phyloP scores from a whole-genome alignment of 2,329 filamentous ascomycete species.

The Apiospora aurea region DNA sequence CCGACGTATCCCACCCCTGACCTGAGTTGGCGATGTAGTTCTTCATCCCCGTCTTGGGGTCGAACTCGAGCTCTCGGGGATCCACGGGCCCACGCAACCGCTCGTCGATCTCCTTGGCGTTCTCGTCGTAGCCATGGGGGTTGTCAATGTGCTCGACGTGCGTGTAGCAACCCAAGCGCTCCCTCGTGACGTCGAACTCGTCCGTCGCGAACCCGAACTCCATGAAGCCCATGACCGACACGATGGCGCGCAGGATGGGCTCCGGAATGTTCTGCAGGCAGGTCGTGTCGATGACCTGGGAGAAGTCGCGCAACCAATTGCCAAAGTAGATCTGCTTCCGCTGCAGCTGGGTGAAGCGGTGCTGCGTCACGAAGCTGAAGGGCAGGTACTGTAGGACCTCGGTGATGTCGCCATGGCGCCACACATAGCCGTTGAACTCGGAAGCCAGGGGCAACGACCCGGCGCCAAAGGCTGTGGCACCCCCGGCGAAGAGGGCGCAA shows the following conservation, averaged over 20 bases:
- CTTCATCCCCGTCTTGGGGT: constrained; percentile 42
- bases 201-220: constrained; percentile 62
- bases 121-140: constrained; percentile 44
- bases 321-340: constrained; percentile 51
- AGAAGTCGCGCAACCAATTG: constrained; percentile 58
- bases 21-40: constrained; percentile 42
- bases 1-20: constrained; percentile 39
- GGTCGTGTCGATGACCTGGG: constrained; percentile 60
- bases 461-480: constrained; percentile 47
- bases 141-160: constrained; percentile 63
- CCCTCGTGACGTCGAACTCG: constrained; percentile 62
- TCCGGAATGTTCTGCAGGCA: constrained; percentile 60
- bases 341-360: constrained; percentile 48
- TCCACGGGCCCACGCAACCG: constrained; percentile 40
- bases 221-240: constrained; percentile 63
- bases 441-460: constrained; percentile 46
- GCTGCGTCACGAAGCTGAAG: constrained; percentile 45
- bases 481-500: constrained; percentile 43
- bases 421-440: constrained; percentile 50
- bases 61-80: constrained; percentile 40
- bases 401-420: constrained; percentile 49
- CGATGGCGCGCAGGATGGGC: constrained; percentile 60
- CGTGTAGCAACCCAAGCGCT: constrained; percentile 56
- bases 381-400: constrained; percentile 48
- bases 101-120: constrained; percentile 39